Conservation (phyloP, 441 rosid species). For the Pelargonium fulgidum region DNA sequence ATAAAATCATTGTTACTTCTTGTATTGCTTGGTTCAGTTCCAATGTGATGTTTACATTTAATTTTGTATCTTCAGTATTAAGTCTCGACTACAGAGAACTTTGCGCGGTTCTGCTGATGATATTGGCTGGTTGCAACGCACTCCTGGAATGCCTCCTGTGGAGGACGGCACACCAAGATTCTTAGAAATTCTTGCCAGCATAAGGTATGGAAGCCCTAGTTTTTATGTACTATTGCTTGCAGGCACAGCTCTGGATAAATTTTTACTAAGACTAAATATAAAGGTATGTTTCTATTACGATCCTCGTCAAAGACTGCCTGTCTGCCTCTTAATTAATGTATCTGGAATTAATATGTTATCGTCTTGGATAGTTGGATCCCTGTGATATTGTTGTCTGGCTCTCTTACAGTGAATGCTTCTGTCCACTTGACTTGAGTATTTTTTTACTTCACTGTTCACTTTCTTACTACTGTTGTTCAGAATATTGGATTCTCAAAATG, state of each 20-base stretch:
- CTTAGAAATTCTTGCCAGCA: constrained; percentile 58
- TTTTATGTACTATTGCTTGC: neutral
- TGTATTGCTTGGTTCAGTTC: neutral
- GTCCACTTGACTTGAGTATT: neutral
- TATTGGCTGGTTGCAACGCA: constrained; percentile 82
- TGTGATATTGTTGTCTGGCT: neutral
- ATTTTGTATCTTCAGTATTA: constrained; percentile 41
- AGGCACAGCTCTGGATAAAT: neutral
- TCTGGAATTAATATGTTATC: neutral
- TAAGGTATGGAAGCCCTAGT: constrained; percentile 48
- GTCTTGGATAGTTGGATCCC: neutral
- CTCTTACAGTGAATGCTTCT: neutral
- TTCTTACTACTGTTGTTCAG: neutral
- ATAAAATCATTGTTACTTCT: neutral
- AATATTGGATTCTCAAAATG: neutral
- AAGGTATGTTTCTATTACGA: neutral
- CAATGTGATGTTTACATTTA: neutral
- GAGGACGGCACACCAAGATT: constrained; percentile 83
- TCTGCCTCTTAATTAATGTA: neutral
- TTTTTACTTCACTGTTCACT: neutral
- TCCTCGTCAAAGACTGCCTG: neutral
- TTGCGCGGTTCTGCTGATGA: constrained; percentile 93
- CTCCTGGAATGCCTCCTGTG: constrained; percentile 68
- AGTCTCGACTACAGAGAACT: constrained; percentile 78
- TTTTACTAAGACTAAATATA: neutral